Percentiles rank a stretch among this genome's conserved stretches.
Conservation (phyloP, 139 green algal species). For the Asterochloris erici region DNA sequence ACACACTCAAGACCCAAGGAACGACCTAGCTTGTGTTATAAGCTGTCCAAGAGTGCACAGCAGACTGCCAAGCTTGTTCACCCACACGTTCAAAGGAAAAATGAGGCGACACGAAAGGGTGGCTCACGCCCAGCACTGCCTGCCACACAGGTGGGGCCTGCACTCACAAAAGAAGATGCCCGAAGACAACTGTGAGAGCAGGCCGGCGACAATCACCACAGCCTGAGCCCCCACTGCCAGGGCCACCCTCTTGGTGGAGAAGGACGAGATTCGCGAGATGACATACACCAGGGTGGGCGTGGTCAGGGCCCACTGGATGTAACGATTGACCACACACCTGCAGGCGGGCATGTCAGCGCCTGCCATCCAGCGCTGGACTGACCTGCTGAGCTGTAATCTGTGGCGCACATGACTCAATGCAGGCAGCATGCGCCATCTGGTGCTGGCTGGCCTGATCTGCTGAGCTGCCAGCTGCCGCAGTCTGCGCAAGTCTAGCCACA, state of each 20-base stretch:
- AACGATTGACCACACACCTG: constrained; percentile 3
- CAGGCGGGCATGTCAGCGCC: not conserved
- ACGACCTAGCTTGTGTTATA: too few relatives aligned
- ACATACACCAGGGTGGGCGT: constrained; percentile 13
- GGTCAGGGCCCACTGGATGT: constrained; percentile 10
- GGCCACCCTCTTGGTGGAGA: not conserved
- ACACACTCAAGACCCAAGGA: too few relatives aligned
- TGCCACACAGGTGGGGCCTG: too few relatives aligned
- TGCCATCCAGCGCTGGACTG: not conserved
- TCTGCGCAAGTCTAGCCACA: too few relatives aligned
- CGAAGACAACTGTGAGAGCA: not conserved
- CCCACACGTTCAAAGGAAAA: too few relatives aligned
- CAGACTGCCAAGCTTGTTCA: too few relatives aligned
- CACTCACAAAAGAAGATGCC: too few relatives aligned
- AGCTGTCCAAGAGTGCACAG: too few relatives aligned
- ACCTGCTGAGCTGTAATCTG: not conserved
- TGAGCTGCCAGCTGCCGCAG: too few relatives aligned
- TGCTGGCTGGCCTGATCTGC: not conserved
- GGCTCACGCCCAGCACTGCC: too few relatives aligned
- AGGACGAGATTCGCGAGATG: constrained; percentile 5
- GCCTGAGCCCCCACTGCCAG: not conserved
- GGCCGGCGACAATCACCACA: constrained; percentile 6
- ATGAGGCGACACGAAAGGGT: too few relatives aligned
- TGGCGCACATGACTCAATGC: not conserved
- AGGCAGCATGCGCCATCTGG: not conserved